These are phyloP conservation scores for Papiliotrema flavescens DNA, from an alignment of 1,284 basidiomycete genomes.

Conservation along the genomic window DNA sequence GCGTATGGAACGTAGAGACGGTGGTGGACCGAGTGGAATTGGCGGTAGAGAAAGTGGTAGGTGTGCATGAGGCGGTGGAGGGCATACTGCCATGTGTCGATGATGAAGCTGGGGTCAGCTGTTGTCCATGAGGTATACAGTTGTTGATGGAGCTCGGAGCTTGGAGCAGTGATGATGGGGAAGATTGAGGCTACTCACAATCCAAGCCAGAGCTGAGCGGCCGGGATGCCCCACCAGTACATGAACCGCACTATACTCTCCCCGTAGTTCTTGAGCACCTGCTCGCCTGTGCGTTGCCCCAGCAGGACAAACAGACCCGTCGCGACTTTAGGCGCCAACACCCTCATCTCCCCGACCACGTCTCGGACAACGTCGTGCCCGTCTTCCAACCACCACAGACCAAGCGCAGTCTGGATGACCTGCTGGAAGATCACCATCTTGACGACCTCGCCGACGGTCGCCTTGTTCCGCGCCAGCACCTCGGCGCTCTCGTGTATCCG, in stretches of 20 bases:
- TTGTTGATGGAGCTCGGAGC: not conserved
- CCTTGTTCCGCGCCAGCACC: conserved; percentile 71
- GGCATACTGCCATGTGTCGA: conserved; percentile 99
- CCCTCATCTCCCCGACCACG: conserved; percentile 50
- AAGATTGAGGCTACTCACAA: conserved; percentile 64
- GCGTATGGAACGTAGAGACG: conserved; percentile 95
- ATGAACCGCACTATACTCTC: conserved; percentile 60
- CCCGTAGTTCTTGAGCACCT: conserved; percentile 53
- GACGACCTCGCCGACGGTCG: conserved; percentile 66
- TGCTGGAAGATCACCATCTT: conserved; percentile 81
- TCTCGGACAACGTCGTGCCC: conserved; percentile 41
- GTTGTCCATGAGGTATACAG: not conserved
- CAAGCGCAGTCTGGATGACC: conserved; percentile 74
- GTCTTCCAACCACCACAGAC: conserved; percentile 64
- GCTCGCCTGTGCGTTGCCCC: conserved; percentile 43
- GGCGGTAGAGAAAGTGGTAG: conserved; percentile 85
- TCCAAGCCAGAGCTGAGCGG: conserved; percentile 69
- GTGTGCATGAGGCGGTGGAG: conserved; percentile 88
- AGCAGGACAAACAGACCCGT: conserved; percentile 52
- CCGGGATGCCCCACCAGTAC: conserved; percentile 95
- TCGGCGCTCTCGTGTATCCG: conserved; percentile 86
- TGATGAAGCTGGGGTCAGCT: conserved; percentile 65
- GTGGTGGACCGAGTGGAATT: conserved; percentile 93
- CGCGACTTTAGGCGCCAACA: conserved; percentile 51
- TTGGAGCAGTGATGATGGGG: no score